These are phyloP conservation scores for Xylariaceae sp. DNA, from an alignment of 2,329 filamentous ascomycete genomes.

Conservation along the genomic window DNA sequence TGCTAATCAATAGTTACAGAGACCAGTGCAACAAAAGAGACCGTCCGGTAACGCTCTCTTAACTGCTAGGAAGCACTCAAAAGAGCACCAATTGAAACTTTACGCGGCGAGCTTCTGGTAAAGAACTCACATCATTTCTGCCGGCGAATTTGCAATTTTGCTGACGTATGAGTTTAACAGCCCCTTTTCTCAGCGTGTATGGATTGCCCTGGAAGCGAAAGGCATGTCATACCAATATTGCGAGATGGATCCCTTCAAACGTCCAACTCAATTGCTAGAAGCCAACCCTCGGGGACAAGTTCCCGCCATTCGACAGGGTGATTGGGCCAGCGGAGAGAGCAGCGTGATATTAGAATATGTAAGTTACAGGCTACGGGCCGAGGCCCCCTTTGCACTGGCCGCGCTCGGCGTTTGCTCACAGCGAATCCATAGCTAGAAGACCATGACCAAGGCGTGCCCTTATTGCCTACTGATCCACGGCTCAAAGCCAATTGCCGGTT, in stretches of 20 bases:
- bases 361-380: constrained; percentile 26
- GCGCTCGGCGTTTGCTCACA: constrained; percentile 1
- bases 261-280: constrained; percentile 58
- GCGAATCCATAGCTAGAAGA: constrained; percentile 60
- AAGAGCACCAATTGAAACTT: constrained; percentile 66
- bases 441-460: constrained; percentile 49
- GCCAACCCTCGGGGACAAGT: constrained; percentile 72
- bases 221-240: constrained; percentile 77
- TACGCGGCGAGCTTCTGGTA: constrained; percentile 83
- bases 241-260: constrained; percentile 75
- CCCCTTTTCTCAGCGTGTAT: constrained; percentile 81
- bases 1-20: constrained; percentile 40
- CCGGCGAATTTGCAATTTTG: not conserved
- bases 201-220: constrained; percentile 82
- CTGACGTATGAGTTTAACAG: constrained; percentile 37
- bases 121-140: constrained; percentile 16
- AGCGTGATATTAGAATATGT: constrained; percentile 81
- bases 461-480: constrained; percentile 62
- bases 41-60: constrained; percentile 64
- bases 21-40: constrained; percentile 60
- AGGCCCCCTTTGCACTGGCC: not conserved
- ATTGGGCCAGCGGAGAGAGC: constrained; percentile 80
- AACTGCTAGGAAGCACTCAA: constrained; percentile 65
- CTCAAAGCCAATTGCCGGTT: constrained; percentile 67
- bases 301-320: constrained; percentile 68